These are phyloP conservation scores for Cylindrotheca fusiformis DNA, from an alignment of 108 stramenopile genomes.

Conservation along the genomic window DNA sequence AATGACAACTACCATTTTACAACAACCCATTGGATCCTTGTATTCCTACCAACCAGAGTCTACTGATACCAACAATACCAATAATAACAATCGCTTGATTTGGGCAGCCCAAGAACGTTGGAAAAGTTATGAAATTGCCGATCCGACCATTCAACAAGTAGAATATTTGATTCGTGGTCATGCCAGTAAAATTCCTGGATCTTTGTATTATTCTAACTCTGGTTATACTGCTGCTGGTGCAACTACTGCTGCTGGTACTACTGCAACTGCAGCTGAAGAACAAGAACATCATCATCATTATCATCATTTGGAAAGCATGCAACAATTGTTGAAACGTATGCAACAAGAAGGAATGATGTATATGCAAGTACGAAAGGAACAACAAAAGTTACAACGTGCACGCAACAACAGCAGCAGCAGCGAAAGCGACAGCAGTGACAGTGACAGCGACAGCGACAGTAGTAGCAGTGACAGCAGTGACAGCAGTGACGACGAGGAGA, in stretches of 20 bases:
- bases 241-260: constrained; percentile 8
- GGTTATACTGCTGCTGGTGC: no score
- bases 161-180: constrained; percentile 65
- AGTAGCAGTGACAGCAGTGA: constrained; percentile 22
- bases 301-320: constrained; percentile 36
- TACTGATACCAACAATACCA: background rate
- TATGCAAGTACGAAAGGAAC: constrained; percentile 40
- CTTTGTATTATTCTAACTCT: no score
- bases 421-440: background rate
- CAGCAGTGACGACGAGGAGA: constrained; percentile 12
- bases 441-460: constrained; percentile 10
- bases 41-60: constrained; percentile 22
- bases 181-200: constrained; percentile 20
- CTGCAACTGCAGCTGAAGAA: constrained; percentile 29
- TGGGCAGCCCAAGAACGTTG: constrained; percentile 36
- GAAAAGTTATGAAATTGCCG: constrained; percentile 44
- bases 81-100: no score
- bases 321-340: constrained; percentile 50
- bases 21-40: constrained; percentile 64
- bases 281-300: no score
- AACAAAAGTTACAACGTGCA: constrained; percentile 26
- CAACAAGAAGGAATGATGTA: constrained; percentile 58
- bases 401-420: no score
- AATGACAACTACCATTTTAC: constrained; percentile 50
- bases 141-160: constrained; percentile 47